Percentiles rank a stretch among this genome's conserved stretches.
These are phyloP conservation scores for Plantago coronopus DNA, from an alignment of 305 asterid species.

Conservation along the genomic window DNA sequence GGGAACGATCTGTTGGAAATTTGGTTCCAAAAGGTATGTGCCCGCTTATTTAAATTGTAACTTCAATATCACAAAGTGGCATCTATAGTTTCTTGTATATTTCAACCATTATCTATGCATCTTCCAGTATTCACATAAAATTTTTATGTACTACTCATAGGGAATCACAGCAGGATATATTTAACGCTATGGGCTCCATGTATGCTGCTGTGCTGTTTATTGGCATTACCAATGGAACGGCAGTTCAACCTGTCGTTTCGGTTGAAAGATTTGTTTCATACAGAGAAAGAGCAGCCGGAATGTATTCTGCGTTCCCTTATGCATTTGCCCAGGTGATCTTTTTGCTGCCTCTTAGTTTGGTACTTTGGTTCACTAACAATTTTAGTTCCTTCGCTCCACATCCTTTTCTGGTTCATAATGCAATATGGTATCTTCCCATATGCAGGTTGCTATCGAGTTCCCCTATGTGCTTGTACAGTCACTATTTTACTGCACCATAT, in stretches of 20 bases:
- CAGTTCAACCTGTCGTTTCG: constrained; percentile 93
- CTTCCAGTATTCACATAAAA: constrained; percentile 13
- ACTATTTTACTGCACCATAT: constrained; percentile 59
- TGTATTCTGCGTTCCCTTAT: constrained; percentile 86
- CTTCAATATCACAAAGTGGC: no score
- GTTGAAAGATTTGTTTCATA: constrained; percentile 95
- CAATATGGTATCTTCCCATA: constrained; percentile 11
- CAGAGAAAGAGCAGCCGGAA: constrained; percentile 95
- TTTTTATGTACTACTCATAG: constrained; percentile 38
- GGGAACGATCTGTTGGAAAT: constrained; percentile 88
- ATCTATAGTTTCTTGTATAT: no score
- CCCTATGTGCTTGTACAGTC: constrained; percentile 81
- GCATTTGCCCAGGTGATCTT: constrained; percentile 83
- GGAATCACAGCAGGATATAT: constrained; percentile 80
- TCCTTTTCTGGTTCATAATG: constrained; percentile 2
- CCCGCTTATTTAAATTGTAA: no score
- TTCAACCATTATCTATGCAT: constrained; percentile 4
- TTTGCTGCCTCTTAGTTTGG: constrained; percentile 19
- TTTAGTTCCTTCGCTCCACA: background rate
- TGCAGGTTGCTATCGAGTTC: constrained; percentile 85
- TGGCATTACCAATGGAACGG: constrained; percentile 77
- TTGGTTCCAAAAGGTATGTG: constrained; percentile 78
- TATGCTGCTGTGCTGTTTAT: constrained; percentile 80
- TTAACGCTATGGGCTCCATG: constrained; percentile 96
- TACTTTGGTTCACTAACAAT: constrained; percentile 8